A percentile compares a stretch with the other conserved stretches of the same genome.
Conservation (phyloP, 2,329 filamentous ascomycete species). For the Epichloe amarillans region DNA sequence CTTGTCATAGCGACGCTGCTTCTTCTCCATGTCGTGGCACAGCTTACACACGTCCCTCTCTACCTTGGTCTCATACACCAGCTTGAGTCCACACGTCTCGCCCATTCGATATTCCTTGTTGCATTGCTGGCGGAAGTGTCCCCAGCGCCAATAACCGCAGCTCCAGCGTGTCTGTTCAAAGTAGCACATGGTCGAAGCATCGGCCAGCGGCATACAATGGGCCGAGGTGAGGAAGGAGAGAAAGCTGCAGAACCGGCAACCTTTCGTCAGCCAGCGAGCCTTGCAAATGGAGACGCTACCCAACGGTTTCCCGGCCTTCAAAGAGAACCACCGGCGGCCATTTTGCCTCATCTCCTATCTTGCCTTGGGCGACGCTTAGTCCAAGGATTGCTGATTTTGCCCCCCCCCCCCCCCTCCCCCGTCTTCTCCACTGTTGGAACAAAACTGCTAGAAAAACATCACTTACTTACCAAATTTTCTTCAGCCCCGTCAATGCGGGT, state of each 20-base stretch:
- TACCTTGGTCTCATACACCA: conserved; percentile 62
- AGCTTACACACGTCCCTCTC: conserved; percentile 60
- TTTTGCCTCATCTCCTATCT: neutral
- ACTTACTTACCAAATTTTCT: neutral
- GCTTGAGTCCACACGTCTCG: conserved; percentile 89
- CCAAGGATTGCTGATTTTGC: neutral
- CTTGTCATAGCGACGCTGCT: conserved; percentile 60
- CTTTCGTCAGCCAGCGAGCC: conserved; percentile 9
- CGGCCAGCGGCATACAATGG: conserved; percentile 8
- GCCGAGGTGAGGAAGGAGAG: conserved; percentile 4
- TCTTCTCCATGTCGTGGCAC: conserved; percentile 82
- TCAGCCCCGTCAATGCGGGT: neutral
- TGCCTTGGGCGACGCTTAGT: neutral
- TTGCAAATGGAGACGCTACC: conserved; percentile 6
- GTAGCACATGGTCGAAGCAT: conserved; percentile 63
- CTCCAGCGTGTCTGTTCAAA: conserved; percentile 78
- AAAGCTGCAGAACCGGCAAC: conserved; percentile 8
- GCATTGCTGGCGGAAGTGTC: conserved; percentile 84
- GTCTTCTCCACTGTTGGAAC: neutral
- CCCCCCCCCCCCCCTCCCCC: too few relatives aligned
- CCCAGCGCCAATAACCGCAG: conserved; percentile 92
- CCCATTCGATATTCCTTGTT: conserved; percentile 89
- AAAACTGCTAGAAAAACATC: neutral
- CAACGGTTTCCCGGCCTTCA: neutral
- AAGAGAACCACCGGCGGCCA: neutral